A percentile compares a stretch with the other conserved stretches of the same genome.
Evolutionary conservation across 225 moss, liverwort and hornwort genomes (phyloP).

Genomic region (Sphagnum contortum): DNA sequence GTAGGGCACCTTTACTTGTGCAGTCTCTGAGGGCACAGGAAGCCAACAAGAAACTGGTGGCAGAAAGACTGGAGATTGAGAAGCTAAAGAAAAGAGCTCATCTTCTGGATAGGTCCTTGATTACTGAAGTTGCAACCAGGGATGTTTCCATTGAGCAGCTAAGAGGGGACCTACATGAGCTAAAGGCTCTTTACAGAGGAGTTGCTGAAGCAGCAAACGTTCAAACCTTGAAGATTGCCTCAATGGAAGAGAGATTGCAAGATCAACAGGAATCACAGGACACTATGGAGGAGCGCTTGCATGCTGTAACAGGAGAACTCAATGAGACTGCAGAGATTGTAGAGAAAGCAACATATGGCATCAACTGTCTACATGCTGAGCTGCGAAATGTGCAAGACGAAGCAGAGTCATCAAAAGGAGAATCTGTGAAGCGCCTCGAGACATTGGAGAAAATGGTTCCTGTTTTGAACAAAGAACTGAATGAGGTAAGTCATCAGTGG

Average conservation of each 20-base stretch:
- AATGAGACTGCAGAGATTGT: conserved; percentile 21
- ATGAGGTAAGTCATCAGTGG: conserved; percentile 12
- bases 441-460: conserved; percentile 15
- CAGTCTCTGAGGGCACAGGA: conserved; percentile 22
- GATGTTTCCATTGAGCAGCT: conserved; percentile 29
- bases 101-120: conserved; percentile 22
- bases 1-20: conserved; percentile 30
- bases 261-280: conserved; percentile 17
- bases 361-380: conserved; percentile 29
- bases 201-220: not conserved
- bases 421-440: conserved; percentile 17
- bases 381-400: conserved; percentile 19
- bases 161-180: conserved; percentile 22
- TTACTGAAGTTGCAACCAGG: conserved; percentile 25
- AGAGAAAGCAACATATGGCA: conserved; percentile 29
- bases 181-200: conserved; percentile 11
- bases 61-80: conserved; percentile 39
- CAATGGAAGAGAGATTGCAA: conserved; percentile 26
- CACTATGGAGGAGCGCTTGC: conserved; percentile 13
- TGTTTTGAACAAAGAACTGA: conserved; percentile 21
- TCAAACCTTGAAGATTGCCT: conserved; percentile 21
- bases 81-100: conserved; percentile 26
- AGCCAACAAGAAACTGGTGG: conserved; percentile 21
- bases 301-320: conserved; percentile 15
- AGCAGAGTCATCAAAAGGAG: conserved; percentile 7